These are phyloP conservation scores for Ceratobasidium sp. DNA, from an alignment of 1,284 basidiomycete species.

Conservation along the genomic window DNA sequence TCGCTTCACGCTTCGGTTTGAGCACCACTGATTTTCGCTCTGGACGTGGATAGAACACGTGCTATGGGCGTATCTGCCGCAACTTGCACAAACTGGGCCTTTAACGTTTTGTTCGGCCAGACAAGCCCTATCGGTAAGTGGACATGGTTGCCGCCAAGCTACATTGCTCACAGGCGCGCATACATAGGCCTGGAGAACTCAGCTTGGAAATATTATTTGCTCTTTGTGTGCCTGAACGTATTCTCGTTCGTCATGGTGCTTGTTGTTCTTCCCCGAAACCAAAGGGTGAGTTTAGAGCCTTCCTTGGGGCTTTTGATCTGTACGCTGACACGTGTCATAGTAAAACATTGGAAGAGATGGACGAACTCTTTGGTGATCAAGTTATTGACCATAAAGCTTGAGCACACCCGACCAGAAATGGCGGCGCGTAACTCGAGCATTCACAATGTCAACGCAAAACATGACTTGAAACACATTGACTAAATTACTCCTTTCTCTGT, in stretches of 20 bases:
- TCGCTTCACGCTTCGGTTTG: not conserved
- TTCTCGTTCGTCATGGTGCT: constrained; percentile 31
- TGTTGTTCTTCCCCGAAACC: constrained; percentile 33
- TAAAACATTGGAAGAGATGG: constrained; percentile 29
- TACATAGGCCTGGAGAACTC: constrained; percentile 18
- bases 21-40: not conserved
- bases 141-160: not conserved
- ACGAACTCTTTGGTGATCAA: constrained; percentile 29
- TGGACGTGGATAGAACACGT: constrained; percentile 1
- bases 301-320: not conserved
- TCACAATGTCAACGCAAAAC: not conserved
- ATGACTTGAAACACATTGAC: constrained; percentile 10
- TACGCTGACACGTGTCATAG: not conserved
- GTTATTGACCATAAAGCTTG: constrained; percentile 25
- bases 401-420: not conserved
- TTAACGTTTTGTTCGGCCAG: constrained; percentile 33
- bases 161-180: not conserved
- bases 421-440: not conserved
- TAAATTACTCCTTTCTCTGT: not conserved
- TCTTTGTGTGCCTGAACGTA: constrained; percentile 30
- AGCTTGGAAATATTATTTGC: constrained; percentile 25
- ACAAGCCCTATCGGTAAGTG: constrained; percentile 27
- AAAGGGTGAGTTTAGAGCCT: constrained; percentile 13
- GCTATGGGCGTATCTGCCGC: constrained; percentile 30
- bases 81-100: constrained; percentile 28